These are phyloP conservation scores for Colletotrichum sp. DNA, from an alignment of 2,329 filamentous ascomycete genomes.

Conservation along the genomic window DNA sequence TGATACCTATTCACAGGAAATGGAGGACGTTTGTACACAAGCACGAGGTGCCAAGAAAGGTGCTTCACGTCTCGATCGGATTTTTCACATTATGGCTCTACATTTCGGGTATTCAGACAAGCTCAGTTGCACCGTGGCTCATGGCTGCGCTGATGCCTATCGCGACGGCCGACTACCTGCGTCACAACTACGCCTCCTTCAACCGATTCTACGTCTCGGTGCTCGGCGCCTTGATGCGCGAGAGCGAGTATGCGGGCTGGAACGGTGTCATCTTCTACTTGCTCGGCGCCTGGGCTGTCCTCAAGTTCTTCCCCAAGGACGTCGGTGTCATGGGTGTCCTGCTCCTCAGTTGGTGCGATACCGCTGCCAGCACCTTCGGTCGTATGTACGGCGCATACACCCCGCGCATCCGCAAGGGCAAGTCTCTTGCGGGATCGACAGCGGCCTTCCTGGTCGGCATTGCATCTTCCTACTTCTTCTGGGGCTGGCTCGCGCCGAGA, in stretches of 20 bases:
- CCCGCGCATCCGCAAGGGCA: constrained; percentile 81
- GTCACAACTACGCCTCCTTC: constrained; percentile 80
- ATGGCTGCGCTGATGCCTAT: constrained; percentile 85
- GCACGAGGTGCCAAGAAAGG: constrained; percentile 94
- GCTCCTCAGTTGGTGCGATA: constrained; percentile 97
- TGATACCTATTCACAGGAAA: constrained; percentile 93
- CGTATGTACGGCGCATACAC: constrained; percentile 90
- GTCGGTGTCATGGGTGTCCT: constrained; percentile 88
- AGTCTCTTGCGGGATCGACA: constrained; percentile 87
- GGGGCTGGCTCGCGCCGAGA: constrained; percentile 80
- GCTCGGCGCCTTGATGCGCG: constrained; percentile 92
- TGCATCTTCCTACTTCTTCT: constrained; percentile 84
- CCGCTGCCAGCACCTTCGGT: constrained; percentile 93
- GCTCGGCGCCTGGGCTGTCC: constrained; percentile 84
- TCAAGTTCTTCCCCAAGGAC: constrained; percentile 91
- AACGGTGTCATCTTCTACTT: constrained; percentile 98
- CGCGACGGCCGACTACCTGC: constrained; percentile 78
- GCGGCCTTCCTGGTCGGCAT: constrained; percentile 86
- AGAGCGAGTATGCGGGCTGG: constrained; percentile 91
- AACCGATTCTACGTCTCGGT: constrained; percentile 87
- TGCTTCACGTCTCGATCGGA: constrained; percentile 93
- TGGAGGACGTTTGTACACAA: constrained; percentile 94
- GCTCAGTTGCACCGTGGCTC: constrained; percentile 82
- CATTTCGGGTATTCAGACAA: constrained; percentile 76
- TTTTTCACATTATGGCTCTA: constrained; percentile 93